Evolutionary conservation across 1,284 basidiomycete species (phyloP).

Genomic region (Rhodotorula glutinis): DNA sequence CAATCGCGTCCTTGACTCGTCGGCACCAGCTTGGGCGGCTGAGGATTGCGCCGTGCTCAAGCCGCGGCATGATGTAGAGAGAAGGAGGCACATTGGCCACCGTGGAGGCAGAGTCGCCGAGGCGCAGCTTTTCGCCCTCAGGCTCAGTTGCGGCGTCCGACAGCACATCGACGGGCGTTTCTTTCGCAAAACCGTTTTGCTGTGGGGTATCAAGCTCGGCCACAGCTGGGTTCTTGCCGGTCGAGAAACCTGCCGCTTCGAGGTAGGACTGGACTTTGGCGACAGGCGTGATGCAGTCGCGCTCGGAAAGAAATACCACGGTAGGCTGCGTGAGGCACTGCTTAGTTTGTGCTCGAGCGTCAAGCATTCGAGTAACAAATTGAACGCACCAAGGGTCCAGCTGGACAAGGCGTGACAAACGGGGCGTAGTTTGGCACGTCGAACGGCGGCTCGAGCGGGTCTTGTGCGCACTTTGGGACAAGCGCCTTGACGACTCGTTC

Average conservation of each 20-base stretch:
- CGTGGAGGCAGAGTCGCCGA: neutral
- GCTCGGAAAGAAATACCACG: conserved; percentile 23
- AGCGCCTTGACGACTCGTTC: conserved; percentile 11
- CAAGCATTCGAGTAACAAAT: neutral
- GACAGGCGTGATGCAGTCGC: conserved; percentile 34
- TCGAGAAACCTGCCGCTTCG: conserved; percentile 14
- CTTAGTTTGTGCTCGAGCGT: neutral
- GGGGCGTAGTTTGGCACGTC: conserved; percentile 23
- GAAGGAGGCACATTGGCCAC: neutral
- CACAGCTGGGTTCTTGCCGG: neutral
- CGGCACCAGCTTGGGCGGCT: conserved; percentile 5
- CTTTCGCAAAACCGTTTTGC: too few species aligned
- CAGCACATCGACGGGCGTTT: too few species aligned
- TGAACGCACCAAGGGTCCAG: conserved; percentile 30
- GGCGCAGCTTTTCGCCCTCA: neutral
- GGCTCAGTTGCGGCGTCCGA: too few species aligned
- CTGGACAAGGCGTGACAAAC: conserved; percentile 12
- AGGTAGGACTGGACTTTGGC: conserved; percentile 22
- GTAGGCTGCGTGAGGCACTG: conserved; percentile 13
- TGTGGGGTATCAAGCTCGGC: too few species aligned
- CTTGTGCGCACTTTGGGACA: conserved; percentile 20
- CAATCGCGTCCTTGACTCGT: conserved; percentile 20
- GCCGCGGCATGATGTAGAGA: conserved; percentile 15
- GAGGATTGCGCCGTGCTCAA: conserved; percentile 35
- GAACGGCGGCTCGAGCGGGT: conserved; percentile 15